These are phyloP conservation scores for Casuarina glauca DNA, from an alignment of 306 rosid species.

Conservation along the genomic window DNA sequence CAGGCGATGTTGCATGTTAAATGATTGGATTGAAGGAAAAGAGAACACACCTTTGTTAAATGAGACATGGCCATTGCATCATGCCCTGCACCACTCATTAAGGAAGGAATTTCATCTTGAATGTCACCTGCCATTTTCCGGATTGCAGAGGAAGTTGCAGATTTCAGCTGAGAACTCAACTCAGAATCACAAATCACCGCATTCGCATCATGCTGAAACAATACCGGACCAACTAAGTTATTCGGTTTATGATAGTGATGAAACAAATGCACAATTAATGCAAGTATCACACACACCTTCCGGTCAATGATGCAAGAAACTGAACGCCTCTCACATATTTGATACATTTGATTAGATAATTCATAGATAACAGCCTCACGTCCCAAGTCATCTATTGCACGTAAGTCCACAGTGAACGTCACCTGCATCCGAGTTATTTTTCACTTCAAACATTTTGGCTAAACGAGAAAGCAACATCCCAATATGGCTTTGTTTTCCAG, in stretches of 20 bases:
- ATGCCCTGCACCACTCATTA: conserved; percentile 97
- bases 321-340: conserved; percentile 80
- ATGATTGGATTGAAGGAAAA: not conserved
- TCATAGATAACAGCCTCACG: conserved; percentile 84
- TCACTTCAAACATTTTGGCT: conserved; percentile 3
- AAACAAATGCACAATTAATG: conserved; percentile 5
- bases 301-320: conserved; percentile 82
- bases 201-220: conserved; percentile 82
- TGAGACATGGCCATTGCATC: conserved; percentile 97
- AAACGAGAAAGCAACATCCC: conserved; percentile 14
- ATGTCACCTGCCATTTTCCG: conserved; percentile 69
- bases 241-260: not conserved
- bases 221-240: conserved; percentile 8
- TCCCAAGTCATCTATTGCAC: conserved; percentile 82
- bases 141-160: conserved; percentile 68
- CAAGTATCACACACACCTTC: conserved; percentile 49
- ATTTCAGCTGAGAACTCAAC: conserved; percentile 67
- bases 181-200: conserved; percentile 81
- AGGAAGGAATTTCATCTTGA: conserved; percentile 63
- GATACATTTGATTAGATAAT: conserved; percentile 62
- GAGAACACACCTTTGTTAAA: conserved; percentile 68
- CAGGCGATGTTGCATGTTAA: not conserved
- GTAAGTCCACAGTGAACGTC: conserved; percentile 80
- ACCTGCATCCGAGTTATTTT: conserved; percentile 53
- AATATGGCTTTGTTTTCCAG: conserved; percentile 21